Evolutionary conservation across 768 basidiomycete genomes (phyloP).

Genomic region (Amanita jacksonii): DNA sequence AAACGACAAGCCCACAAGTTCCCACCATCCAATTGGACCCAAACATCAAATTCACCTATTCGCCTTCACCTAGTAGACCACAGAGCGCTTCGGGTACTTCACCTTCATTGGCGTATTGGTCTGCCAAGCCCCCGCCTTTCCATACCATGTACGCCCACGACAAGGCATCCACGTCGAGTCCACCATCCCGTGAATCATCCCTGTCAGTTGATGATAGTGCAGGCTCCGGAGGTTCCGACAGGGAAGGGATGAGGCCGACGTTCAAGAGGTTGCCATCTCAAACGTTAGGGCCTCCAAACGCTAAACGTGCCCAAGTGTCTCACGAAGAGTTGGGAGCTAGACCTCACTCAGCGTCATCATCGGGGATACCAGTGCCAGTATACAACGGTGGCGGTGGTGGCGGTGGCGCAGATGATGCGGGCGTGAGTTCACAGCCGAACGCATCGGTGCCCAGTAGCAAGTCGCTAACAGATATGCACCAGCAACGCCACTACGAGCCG

Average conservation of each 20-base stretch:
- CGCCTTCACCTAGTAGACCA: conserved; percentile 18
- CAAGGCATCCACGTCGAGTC: conserved; percentile 13
- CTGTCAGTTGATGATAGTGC: conserved; percentile 25
- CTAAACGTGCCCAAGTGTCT: conserved; percentile 43
- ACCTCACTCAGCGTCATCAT: not conserved
- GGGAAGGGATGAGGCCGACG: conserved; percentile 35
- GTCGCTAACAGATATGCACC: not conserved
- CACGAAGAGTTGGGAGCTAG: conserved; percentile 21
- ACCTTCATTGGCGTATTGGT: conserved; percentile 30
- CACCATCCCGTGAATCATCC: conserved; percentile 21
- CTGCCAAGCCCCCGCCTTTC: conserved; percentile 18
- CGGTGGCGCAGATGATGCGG: not conserved
- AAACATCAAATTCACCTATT: conserved; percentile 8
- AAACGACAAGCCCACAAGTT: not conserved
- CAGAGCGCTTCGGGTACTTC: conserved; percentile 24
- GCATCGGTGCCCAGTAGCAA: not conserved
- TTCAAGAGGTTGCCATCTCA: conserved; percentile 71
- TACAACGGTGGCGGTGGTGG: not conserved
- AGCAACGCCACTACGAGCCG: too few species aligned
- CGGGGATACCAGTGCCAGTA: conserved; percentile 2
- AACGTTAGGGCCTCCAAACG: conserved; percentile 50
- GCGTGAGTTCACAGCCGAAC: not conserved
- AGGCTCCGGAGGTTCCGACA: conserved; percentile 20
- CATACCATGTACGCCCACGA: conserved; percentile 20
- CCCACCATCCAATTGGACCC: conserved; percentile 7